phyloP scores from a whole-genome alignment of 2,329 filamentous ascomycete species.

The Pseudocercospora macadamiae region DNA sequence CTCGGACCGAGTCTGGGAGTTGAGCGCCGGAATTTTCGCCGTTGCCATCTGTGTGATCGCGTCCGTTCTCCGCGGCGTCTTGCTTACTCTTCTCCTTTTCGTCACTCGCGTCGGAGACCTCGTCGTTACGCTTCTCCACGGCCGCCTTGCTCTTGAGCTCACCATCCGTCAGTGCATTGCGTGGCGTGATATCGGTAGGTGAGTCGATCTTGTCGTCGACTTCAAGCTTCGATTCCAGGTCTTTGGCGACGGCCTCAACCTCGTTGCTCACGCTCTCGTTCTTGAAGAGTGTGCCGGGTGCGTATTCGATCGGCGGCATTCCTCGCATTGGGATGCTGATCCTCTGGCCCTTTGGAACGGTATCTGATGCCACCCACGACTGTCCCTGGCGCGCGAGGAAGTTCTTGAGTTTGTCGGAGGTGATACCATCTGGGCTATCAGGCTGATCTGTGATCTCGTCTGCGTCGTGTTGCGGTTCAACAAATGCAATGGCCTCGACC shows the following conservation, averaged over 20 bases:
- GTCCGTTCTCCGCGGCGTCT: no score
- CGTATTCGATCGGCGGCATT: conserved; percentile 3
- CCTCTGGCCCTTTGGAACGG: conserved; percentile 12
- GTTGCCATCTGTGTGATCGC: not conserved
- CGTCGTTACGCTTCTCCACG: no score
- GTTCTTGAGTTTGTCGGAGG: conserved; percentile 8
- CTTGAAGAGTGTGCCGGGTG: conserved; percentile 5
- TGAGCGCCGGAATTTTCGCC: not conserved
- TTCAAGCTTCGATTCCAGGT: no score
- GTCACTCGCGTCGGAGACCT: no score
- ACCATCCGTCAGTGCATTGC: no score
- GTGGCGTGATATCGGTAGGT: no score
- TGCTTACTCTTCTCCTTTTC: no score
- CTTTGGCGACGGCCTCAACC: no score
- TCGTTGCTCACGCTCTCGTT: no score
- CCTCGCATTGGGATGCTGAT: conserved; percentile 12
- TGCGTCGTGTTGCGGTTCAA: conserved; percentile 24
- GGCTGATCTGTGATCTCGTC: not conserved
- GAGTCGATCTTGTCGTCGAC: no score
- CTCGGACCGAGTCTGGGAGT: not conserved
- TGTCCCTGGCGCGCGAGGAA: conserved; percentile 22
- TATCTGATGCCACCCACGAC: conserved; percentile 27
- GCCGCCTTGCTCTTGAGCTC: no score
- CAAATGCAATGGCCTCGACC: conserved; percentile 26
- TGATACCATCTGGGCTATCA: conserved; percentile 9